A percentile compares a stretch with the other conserved stretches of the same genome.
These are phyloP conservation scores for Chaetomium cochliodes DNA, from an alignment of 495 filamentous ascomycete genomes.

Conservation along the genomic window DNA sequence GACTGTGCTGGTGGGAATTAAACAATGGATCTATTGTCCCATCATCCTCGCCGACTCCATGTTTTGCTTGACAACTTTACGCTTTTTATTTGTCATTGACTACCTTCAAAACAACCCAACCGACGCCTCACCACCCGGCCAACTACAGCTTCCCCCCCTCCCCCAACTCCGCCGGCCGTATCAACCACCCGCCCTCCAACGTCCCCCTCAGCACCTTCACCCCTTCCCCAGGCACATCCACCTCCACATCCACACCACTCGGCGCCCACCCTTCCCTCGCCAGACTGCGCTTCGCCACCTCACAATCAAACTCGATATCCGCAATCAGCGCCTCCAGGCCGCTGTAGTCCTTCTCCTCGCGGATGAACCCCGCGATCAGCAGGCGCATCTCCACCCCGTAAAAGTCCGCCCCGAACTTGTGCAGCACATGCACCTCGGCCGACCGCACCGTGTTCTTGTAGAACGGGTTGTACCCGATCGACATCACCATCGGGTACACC, in stretches of 20 bases:
- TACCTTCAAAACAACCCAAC: background rate
- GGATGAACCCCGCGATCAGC: conserved; percentile 79
- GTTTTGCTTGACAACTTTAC: background rate
- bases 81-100: background rate
- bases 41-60: background rate
- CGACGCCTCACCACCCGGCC: background rate
- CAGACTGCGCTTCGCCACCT: conserved; percentile 75
- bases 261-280: conserved; percentile 62
- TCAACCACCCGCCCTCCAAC: conserved; percentile 44
- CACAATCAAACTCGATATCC: conserved; percentile 86
- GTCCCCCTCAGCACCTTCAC: conserved; percentile 40
- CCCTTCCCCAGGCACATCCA: conserved; percentile 15
- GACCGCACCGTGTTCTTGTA: conserved; percentile 82
- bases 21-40: background rate
- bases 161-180: conserved; percentile 26
- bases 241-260: conserved; percentile 4
- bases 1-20: background rate
- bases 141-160: background rate
- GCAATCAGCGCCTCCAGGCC: conserved; percentile 76
- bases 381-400: conserved; percentile 78
- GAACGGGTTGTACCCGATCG: conserved; percentile 93
- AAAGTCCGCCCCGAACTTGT: conserved; percentile 71
- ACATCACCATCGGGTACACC: conserved; percentile 86
- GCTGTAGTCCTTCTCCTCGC: conserved; percentile 85
- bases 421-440: conserved; percentile 91